These are phyloP conservation scores for Xylaria bambusicola DNA, from an alignment of 495 filamentous ascomycete species.

Conservation along the genomic window DNA sequence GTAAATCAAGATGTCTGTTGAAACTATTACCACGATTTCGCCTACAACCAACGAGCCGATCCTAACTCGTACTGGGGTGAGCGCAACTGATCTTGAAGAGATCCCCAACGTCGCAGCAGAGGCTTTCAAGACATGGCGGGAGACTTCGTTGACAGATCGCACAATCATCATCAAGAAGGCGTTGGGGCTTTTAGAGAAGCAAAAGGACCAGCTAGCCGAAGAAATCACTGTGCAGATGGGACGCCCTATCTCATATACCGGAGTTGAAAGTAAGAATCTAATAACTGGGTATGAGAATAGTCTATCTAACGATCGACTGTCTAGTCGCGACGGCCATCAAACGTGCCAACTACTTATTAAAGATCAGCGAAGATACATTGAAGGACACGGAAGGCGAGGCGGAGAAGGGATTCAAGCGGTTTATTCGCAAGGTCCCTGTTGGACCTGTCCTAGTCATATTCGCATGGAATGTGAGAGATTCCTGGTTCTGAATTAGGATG, in stretches of 20 bases:
- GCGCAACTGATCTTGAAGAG: conserved; percentile 62
- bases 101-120: conserved; percentile 66
- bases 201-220: conserved; percentile 75
- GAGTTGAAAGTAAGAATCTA: conserved; percentile 57
- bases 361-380: conserved; percentile 72
- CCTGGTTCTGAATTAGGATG: background rate
- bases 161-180: conserved; percentile 78
- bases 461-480: conserved; percentile 82
- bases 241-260: conserved; percentile 81
- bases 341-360: conserved; percentile 77
- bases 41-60: conserved; percentile 80
- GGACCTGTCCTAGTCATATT: conserved; percentile 86
- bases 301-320: background rate
- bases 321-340: conserved; percentile 75
- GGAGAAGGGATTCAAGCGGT: conserved; percentile 84
- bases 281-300: background rate
- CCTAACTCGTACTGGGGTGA: conserved; percentile 70
- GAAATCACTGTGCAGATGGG: conserved; percentile 96
- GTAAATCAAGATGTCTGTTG: conserved; percentile 64
- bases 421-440: conserved; percentile 81
- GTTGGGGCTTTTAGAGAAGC: conserved; percentile 63
- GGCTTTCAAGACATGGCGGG: conserved; percentile 71
- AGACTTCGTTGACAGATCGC: conserved; percentile 64
- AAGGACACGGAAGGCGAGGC: conserved; percentile 74
- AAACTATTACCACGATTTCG: conserved; percentile 86